A percentile compares a stretch with the other conserved stretches of the same genome.
Evolutionary conservation across 305 asterid genomes (phyloP).

Genomic region (Fraxinus baroniana): DNA sequence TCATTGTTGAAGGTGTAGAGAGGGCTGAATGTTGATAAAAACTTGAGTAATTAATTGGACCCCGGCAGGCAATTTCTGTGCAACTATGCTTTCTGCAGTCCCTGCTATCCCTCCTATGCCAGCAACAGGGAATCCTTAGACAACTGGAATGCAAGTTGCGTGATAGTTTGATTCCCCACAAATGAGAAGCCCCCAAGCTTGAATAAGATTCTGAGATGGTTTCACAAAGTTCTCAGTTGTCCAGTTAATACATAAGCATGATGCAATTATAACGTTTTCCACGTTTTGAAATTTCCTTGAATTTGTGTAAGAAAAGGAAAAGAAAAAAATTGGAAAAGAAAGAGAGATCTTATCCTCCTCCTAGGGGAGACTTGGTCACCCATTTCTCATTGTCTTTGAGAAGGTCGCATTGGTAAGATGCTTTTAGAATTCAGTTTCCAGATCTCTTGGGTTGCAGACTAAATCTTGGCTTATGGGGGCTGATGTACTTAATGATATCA

Average conservation of each 20-base stretch:
- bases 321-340: neutral
- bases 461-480: slow-evolving; percentile 4
- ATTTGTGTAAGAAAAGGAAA: neutral
- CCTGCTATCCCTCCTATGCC: neutral
- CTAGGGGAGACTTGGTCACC: neutral
- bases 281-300: neutral
- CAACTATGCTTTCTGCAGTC: neutral
- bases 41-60: neutral
- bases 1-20: neutral
- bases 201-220: slow-evolving; percentile 1
- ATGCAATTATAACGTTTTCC: neutral
- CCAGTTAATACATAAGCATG: slow-evolving; percentile 5
- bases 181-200: neutral
- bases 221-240: neutral
- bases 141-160: neutral
- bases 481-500: neutral
- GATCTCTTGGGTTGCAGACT: slow-evolving; percentile 1
- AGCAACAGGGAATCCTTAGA: neutral
- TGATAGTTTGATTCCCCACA: neutral
- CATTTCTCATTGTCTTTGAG: neutral
- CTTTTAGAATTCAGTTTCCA: neutral
- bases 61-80: neutral
- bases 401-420: slow-evolving; percentile 13
- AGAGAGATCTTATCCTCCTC: neutral
- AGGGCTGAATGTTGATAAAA: neutral